Percentiles rank a stretch among this genome's conserved stretches.
Conservation (phyloP, 768 basidiomycete species). For the Saitozyma podzolica region DNA sequence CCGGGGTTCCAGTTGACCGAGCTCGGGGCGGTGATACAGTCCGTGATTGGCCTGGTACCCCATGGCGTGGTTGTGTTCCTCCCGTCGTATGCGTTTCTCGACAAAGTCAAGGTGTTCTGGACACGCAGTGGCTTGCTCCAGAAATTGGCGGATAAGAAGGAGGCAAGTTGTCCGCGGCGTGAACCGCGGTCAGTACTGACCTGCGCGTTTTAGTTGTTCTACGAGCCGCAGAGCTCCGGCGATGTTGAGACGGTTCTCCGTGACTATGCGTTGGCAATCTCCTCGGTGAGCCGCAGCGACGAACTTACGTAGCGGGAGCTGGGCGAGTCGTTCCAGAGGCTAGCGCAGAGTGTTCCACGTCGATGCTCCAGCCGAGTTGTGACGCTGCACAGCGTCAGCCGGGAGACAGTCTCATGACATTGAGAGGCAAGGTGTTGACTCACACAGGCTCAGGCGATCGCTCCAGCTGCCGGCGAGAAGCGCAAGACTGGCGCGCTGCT, state of each 20-base stretch:
- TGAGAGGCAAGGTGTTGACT: too few relatives aligned
- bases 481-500: conserved; percentile 68
- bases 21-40: conserved; percentile 78
- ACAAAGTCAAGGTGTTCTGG: conserved; percentile 69
- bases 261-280: conserved; percentile 65
- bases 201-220: conserved; percentile 65
- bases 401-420: too few relatives aligned
- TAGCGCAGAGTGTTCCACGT: too few relatives aligned
- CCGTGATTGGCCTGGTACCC: conserved; percentile 73
- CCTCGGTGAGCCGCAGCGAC: conserved; percentile 23
- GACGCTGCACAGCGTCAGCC: too few relatives aligned
- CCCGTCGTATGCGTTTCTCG: conserved; percentile 83
- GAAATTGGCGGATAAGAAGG: conserved; percentile 70
- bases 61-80: conserved; percentile 91
- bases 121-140: conserved; percentile 62
- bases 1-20: conserved; percentile 64
- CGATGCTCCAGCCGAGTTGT: too few relatives aligned
- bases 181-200: not conserved
- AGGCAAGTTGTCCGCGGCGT: conserved; percentile 56
- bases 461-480: conserved; percentile 12
- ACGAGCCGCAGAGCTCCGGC: conserved; percentile 72
- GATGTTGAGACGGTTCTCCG: conserved; percentile 74
- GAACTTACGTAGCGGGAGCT: too few relatives aligned
- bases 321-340: too few relatives aligned
- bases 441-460: not conserved